Conservation (phyloP, 208 protist species). For the Tritrichomonas foetus region DNA sequence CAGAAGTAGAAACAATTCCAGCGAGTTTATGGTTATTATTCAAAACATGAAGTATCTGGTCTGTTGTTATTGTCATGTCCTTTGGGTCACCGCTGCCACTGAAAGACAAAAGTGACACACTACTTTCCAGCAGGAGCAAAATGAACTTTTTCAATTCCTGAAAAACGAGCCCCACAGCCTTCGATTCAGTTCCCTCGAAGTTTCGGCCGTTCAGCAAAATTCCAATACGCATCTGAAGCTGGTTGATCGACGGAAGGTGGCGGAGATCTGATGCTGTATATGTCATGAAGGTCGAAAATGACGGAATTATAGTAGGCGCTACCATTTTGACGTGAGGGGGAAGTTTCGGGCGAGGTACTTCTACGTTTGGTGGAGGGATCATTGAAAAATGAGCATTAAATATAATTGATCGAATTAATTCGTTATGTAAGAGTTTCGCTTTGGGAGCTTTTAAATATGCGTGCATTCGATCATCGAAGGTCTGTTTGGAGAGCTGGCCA, state of each 20-base stretch:
- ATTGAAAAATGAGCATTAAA: conserved; percentile 37
- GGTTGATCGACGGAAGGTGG: conserved; percentile 18
- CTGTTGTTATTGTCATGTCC: not conserved
- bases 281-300: not conserved
- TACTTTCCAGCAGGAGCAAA: not conserved
- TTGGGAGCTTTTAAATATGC: not conserved
- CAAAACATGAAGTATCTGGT: conserved; percentile 8
- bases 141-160: conserved; percentile 11
- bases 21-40: not conserved
- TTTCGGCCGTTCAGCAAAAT: not conserved
- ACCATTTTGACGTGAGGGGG: not conserved
- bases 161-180: not conserved
- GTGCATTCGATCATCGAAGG: not conserved
- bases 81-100: not conserved
- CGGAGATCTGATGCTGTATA: conserved; percentile 2
- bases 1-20: not conserved
- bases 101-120: not conserved
- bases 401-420: conserved; percentile 28
- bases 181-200: not conserved
- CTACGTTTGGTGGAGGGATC: conserved; percentile 19
- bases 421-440: conserved; percentile 29
- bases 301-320: not conserved
- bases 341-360: not conserved
- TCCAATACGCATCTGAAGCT: not conserved
- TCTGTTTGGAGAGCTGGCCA: not conserved